Conservation (phyloP, 208 protist species). For the Vickermania spadyakhi region DNA sequence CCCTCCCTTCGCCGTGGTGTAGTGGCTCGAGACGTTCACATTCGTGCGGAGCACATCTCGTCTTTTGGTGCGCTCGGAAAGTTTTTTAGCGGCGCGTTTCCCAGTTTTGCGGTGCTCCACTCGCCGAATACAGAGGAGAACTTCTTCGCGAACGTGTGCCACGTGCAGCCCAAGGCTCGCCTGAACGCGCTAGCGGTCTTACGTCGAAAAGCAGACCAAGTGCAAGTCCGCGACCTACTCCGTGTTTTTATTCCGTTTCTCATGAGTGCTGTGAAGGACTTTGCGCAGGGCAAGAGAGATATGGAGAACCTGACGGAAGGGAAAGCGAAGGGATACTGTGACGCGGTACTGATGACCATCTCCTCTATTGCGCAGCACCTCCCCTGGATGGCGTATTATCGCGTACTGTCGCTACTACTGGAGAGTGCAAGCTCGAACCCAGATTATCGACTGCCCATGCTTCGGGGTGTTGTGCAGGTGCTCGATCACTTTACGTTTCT, state of each 20-base stretch:
- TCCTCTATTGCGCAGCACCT: conserved; percentile 47
- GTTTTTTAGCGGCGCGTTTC: conserved; percentile 46
- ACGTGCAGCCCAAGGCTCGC: conserved; percentile 74
- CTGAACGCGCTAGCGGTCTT: conserved; percentile 69
- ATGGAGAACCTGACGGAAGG: conserved; percentile 75
- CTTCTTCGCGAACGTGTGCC: conserved; percentile 79
- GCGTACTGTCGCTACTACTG: conserved; percentile 71
- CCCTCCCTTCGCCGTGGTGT: conserved; percentile 75
- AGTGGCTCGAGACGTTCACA: conserved; percentile 60
- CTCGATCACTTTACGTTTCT: conserved; percentile 83
- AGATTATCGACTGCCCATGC: conserved; percentile 64
- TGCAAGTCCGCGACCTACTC: conserved; percentile 70
- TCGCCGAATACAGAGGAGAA: conserved; percentile 59
- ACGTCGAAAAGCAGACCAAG: conserved; percentile 25
- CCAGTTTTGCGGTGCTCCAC: conserved; percentile 67
- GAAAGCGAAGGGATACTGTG: conserved; percentile 73
- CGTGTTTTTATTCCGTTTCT: conserved; percentile 86
- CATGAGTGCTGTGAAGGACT: conserved; percentile 76
- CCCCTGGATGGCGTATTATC: conserved; percentile 87
- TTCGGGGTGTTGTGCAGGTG: conserved; percentile 81
- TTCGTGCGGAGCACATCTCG: conserved; percentile 68
- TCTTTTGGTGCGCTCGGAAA: conserved; percentile 55
- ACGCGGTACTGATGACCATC: conserved; percentile 68
- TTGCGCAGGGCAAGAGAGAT: conserved; percentile 74
- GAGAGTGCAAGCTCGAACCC: conserved; percentile 58